Evolutionary conservation across 2,329 filamentous ascomycete genomes (phyloP), one percentile per base, ranked within the genome.

Genomic region (Exophiala lecanii-corni): DNA sequence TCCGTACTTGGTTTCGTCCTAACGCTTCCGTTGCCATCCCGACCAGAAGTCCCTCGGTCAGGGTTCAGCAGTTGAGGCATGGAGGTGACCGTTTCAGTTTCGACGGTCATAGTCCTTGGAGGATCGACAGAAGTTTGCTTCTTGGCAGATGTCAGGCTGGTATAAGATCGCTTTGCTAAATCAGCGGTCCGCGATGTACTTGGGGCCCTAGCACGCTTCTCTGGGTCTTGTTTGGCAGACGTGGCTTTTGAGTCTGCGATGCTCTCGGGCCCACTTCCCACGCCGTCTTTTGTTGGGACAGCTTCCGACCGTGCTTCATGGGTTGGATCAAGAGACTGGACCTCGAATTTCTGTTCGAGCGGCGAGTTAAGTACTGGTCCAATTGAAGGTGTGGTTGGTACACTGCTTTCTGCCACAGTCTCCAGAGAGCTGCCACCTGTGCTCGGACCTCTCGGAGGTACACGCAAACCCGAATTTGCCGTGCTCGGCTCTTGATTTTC

Each of bases 41-140:
- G 73, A 15, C 81, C 80, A n/a, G 75, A 65, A 12, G 58, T 67
- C 16, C 70, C 68, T 47, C 78, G 70, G 48, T 82, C 79, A 25
- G 71, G 65, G 18, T 66, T 73, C 26, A 78, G 78, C 19, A 89
- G 78, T 59, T 94, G 89, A 9, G 89, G 88, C 41, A 96, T 85
- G 2, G 89, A 94, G 32, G 81, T 84, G 26, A 98, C 92, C 1
- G 89, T 94, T 65, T 98, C 92, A 0, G 92, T 96, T 69, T 98
- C 92, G 10, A 97, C 91, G 7, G 88, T 97, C 89, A 98, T 96
- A 57, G 87, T 92, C 59, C 84, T 81, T 44, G 82, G 76, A 25
- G 86, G 84, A n/a, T 81, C 82, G 60, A 94, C 86, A 39, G 74
- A 62, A 19, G 78, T 71, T 61, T 89, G 87, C 23, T 78, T 73